A percentile compares a stretch with the other conserved stretches of the same genome.
These are phyloP conservation scores for Phytopythium cucurbitacearum DNA, from an alignment of 352 stramenopile genomes.

Conservation along the genomic window DNA sequence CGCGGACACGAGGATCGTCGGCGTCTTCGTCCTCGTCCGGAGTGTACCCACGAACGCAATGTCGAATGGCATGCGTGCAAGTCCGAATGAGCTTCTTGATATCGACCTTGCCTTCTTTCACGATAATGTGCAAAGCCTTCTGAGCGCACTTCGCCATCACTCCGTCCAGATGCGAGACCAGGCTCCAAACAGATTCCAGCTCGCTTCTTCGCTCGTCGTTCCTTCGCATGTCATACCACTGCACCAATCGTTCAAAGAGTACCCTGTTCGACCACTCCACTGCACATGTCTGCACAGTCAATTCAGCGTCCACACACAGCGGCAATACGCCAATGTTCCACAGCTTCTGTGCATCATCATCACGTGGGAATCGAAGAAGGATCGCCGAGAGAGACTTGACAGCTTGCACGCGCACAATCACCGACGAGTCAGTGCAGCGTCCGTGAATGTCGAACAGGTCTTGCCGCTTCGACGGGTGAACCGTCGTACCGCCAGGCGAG, in stretches of 20 bases:
- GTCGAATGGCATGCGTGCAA: conserved; percentile 60
- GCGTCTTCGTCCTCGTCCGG: conserved; percentile 30
- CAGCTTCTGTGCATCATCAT: conserved; percentile 70
- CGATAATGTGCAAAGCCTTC: conserved; percentile 61
- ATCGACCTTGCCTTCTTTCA: conserved; percentile 60
- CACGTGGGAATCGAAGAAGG: conserved; percentile 60
- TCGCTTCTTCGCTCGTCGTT: conserved; percentile 21
- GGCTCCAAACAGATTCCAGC: conserved; percentile 50
- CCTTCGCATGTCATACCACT: conserved; percentile 43
- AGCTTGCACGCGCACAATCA: conserved; percentile 77
- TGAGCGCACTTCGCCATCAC: conserved; percentile 75
- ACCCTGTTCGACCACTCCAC: conserved; percentile 53
- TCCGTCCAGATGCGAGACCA: conserved; percentile 69
- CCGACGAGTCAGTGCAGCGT: conserved; percentile 67
- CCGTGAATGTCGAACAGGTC: conserved; percentile 78
- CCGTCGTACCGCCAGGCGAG: conserved; percentile 24
- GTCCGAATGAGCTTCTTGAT: conserved; percentile 49
- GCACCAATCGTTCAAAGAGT: conserved; percentile 63
- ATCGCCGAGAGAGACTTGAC: conserved; percentile 79
- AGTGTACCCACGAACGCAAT: conserved; percentile 34
- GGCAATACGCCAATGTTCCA: conserved; percentile 85
- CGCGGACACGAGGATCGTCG: conserved; percentile 20
- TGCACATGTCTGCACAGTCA: conserved; percentile 59
- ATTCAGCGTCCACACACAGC: conserved; percentile 75
- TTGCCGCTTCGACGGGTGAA: conserved; percentile 51